These are phyloP conservation scores for Metschnikowia noctiluminum DNA, from an alignment of 805 yeast genomes.

Conservation along the genomic window DNA sequence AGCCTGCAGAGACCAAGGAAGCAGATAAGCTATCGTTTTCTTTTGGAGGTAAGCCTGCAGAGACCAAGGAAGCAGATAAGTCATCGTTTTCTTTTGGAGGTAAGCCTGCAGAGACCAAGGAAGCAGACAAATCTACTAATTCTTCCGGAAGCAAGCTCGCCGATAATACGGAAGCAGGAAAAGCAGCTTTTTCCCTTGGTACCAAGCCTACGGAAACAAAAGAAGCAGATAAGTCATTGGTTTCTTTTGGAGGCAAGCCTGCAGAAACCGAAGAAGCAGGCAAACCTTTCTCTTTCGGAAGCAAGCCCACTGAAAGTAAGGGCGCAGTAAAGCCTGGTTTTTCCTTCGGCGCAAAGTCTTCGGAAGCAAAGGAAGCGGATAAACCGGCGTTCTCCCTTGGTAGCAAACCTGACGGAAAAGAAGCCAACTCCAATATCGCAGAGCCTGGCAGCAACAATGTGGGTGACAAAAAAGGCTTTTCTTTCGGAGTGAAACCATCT, in stretches of 20 bases:
- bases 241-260: constrained; percentile 2
- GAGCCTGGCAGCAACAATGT: not conserved
- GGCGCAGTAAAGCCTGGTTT: constrained; percentile 12
- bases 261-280: constrained; percentile 18
- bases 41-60: constrained; percentile 21
- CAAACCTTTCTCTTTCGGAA: constrained; percentile 23
- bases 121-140: constrained; percentile 13
- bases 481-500: constrained; percentile 10
- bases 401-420: constrained; percentile 17
- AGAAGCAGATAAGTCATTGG: constrained; percentile 14
- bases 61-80: constrained; percentile 12
- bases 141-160: constrained; percentile 20
- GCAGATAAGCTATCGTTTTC: constrained; percentile 14
- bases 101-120: constrained; percentile 16
- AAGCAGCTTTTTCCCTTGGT: constrained; percentile 19
- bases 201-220: constrained; percentile 19
- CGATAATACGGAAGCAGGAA: constrained; percentile 13
- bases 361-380: constrained; percentile 12
- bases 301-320: constrained; percentile 20
- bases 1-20: constrained; percentile 19
- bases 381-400: constrained; percentile 16
- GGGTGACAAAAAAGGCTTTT: constrained; percentile 7
- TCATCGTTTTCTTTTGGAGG: constrained; percentile 22
- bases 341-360: constrained; percentile 26
- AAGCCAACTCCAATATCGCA: not conserved